Evolutionary conservation across 2,329 filamentous ascomycete species (phyloP).

Genomic region (Paradendryphiella salina): DNA sequence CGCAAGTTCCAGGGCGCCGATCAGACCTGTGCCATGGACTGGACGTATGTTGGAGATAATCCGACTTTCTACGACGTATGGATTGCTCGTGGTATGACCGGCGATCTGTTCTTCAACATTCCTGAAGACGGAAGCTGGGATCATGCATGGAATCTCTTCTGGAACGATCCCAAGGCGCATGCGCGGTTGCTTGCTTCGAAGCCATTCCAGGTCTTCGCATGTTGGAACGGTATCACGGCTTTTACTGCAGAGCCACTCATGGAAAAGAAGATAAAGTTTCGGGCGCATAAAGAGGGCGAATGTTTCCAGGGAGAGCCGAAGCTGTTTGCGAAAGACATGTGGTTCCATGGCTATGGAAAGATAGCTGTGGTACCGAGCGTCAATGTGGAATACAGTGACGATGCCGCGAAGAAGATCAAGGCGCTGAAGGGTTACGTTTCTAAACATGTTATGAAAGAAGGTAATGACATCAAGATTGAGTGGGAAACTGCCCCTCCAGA

Average conservation of each 20-base stretch:
- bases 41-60: conserved; percentile 52
- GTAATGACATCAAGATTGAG: conserved; percentile 44
- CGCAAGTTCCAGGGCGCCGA: conserved; percentile 53
- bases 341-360: conserved; percentile 45
- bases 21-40: conserved; percentile 65
- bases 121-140: conserved; percentile 55
- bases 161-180: conserved; percentile 51
- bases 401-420: conserved; percentile 54
- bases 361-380: conserved; percentile 62
- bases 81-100: conserved; percentile 57
- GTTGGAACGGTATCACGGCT: conserved; percentile 62
- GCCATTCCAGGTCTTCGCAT: conserved; percentile 64
- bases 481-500: conserved; percentile 54
- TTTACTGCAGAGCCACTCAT: conserved; percentile 56
- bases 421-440: conserved; percentile 55
- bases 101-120: conserved; percentile 61
- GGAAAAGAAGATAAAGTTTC: conserved; percentile 52
- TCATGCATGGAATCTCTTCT: conserved; percentile 48
- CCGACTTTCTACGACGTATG: conserved; percentile 63
- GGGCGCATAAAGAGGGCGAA: conserved; percentile 49
- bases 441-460: conserved; percentile 38
- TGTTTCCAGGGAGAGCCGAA: conserved; percentile 61
- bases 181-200: conserved; percentile 40
- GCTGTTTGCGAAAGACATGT: conserved; percentile 62
- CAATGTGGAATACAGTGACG: conserved; percentile 59